Base-by-base conservation (phyloP, 352 stramenopile genomes). In the Phytophthora podocarpi region DNA sequence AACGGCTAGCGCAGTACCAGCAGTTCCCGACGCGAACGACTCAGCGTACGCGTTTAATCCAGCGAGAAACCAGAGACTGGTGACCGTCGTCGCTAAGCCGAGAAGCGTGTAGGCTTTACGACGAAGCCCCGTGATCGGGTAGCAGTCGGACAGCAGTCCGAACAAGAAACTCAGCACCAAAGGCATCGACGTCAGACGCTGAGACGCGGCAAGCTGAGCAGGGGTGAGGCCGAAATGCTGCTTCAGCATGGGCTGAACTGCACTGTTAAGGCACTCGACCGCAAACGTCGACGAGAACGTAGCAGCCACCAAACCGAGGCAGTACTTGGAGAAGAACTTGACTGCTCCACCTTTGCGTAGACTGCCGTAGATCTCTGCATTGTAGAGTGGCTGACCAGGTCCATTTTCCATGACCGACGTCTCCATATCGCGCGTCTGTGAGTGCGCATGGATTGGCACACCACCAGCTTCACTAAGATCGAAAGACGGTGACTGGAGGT, bases 31-130 rank as follows among this genome's bases (percentile, higher is more conserved):
- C 5, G 59, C 7, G 9, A 63, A 50, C 6, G 69, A 51, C 30
- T 76, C 61, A 7, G 36, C 47, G 28, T 60, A 54, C 10, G 56
- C 49, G 34, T 71, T 71, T 21, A 85, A 56, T 0, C 41, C 67
- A 1, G 73, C 63, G 20, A 85, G 59, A n/a, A 32, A 39, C 59
- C 35, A 83, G 18, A 55, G 72, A 59, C 67, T 68, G 2, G 64
- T 18, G 4, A 64, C 65, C 2, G 75, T 71, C 1, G 64, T 51
- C 11, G 45, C 37, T 32, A 81, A 49, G 0, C 89, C 89, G n/a
- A 90, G 32, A 4, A 90, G 57, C 45, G 91, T 83, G 61, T 97
- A 97, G 21, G 73, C 67, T 59, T 93, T 94, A 10, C 87, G 74
- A 18, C 82, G 86, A 16, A 81, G 75, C 6, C 87, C 84, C 52